phyloP scores from a whole-genome alignment of 371 early-diverging fungal genomes.

The Mortierella sp. region DNA sequence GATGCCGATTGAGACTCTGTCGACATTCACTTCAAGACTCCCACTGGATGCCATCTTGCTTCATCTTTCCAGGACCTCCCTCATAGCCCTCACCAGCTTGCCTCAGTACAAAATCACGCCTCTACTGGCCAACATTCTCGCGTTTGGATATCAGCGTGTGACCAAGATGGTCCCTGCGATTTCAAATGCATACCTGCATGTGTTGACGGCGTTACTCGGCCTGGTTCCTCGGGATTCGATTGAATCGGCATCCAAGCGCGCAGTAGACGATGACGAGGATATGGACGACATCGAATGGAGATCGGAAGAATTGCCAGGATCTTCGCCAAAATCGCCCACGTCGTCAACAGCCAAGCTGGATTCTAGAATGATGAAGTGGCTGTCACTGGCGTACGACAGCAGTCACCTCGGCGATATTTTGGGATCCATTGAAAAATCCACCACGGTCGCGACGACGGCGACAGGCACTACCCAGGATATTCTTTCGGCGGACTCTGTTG shows the following conservation, averaged over 20 bases:
- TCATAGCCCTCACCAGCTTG: not conserved
- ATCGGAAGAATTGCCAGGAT: conserved; percentile 21
- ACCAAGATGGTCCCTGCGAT: conserved; percentile 39
- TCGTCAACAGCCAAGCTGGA: conserved; percentile 41
- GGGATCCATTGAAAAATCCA: conserved; percentile 52
- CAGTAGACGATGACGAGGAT: conserved; percentile 62
- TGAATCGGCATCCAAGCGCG: conserved; percentile 20
- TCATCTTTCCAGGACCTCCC: conserved; percentile 38
- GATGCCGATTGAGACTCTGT: conserved; percentile 57
- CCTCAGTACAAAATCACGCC: conserved; percentile 29
- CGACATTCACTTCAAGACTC: conserved; percentile 53
- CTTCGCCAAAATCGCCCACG: conserved; percentile 21
- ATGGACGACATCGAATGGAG: conserved; percentile 59
- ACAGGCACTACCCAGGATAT: conserved; percentile 16
- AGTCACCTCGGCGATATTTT: conserved; percentile 64
- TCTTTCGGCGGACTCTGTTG: conserved; percentile 25
- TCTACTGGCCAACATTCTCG: conserved; percentile 63
- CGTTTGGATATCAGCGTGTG: conserved; percentile 61
- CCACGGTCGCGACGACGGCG: not conserved
- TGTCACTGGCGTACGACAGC: conserved; percentile 62
- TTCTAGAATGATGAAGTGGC: conserved; percentile 62
- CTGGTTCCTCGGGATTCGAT: conserved; percentile 35
- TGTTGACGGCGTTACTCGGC: conserved; percentile 32
- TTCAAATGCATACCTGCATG: conserved; percentile 37
- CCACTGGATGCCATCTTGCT: conserved; percentile 58